phyloP scores from a whole-genome alignment of 768 basidiomycete species.

The Calvatia gigantea region DNA sequence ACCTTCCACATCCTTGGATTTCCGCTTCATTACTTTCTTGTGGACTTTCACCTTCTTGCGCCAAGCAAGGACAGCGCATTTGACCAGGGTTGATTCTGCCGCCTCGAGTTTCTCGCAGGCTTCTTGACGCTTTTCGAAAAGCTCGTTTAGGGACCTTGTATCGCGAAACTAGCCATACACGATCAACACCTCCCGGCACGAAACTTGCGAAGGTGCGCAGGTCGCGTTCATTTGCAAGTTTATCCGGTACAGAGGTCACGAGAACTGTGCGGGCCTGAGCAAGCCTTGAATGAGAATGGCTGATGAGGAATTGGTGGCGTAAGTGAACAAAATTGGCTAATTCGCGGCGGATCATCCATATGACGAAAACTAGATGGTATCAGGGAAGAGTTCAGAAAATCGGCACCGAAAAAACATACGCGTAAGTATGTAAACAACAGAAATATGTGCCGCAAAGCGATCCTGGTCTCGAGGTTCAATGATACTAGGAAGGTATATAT shows the following conservation, averaged over 20 bases:
- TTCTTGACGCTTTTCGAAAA: slow-evolving; percentile 42
- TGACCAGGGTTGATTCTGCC: slow-evolving; percentile 48
- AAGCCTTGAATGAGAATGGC: slow-evolving; percentile 51
- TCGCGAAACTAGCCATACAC: slow-evolving; percentile 68
- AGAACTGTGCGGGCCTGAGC: slow-evolving; percentile 70
- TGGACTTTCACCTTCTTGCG: slow-evolving; percentile 33
- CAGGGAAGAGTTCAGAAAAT: neutral
- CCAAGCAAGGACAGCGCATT: slow-evolving; percentile 36
- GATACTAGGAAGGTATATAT: slow-evolving; percentile 34
- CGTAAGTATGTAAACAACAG: slow-evolving; percentile 47
- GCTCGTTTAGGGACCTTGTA: slow-evolving; percentile 37
- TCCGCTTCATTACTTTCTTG: slow-evolving; percentile 26
- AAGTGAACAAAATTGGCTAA: slow-evolving; percentile 54
- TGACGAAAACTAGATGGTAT: slow-evolving; percentile 45
- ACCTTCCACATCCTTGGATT: slow-evolving; percentile 26
- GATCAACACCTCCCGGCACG: slow-evolving; percentile 66
- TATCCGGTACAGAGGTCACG: slow-evolving; percentile 58
- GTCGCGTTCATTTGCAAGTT: slow-evolving; percentile 44
- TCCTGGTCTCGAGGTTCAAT: slow-evolving; percentile 31
- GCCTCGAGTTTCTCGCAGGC: slow-evolving; percentile 52
- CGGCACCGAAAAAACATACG: slow-evolving; percentile 29
- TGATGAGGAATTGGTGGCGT: slow-evolving; percentile 57
- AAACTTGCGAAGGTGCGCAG: slow-evolving; percentile 54
- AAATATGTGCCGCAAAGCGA: slow-evolving; percentile 55
- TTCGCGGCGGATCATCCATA: slow-evolving; percentile 57